These are phyloP conservation scores for Beta lomatogona DNA, from an alignment of 179 eudicot genomes.

Conservation along the genomic window DNA sequence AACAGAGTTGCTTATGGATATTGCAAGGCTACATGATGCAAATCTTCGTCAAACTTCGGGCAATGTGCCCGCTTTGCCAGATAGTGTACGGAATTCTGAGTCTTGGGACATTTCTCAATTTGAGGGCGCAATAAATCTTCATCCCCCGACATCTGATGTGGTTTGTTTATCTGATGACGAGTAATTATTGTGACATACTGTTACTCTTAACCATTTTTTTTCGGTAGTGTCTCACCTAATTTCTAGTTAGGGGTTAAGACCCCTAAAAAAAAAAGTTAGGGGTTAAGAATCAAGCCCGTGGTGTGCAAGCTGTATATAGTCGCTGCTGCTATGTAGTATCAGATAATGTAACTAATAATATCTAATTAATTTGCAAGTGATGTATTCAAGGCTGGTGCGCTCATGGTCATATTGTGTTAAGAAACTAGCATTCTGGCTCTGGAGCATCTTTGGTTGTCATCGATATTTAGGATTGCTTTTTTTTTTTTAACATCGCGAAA, in stretches of 20 bases:
- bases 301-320: conserved; percentile 21
- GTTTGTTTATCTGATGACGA: conserved; percentile 46
- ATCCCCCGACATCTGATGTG: conserved; percentile 27
- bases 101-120: conserved; percentile 26
- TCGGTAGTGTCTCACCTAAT: not conserved
- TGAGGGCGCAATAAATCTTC: conserved; percentile 14
- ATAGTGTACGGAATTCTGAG: conserved; percentile 24
- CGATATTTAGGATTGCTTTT: too few species aligned
- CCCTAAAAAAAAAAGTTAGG: too few species aligned
- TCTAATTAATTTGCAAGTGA: not conserved
- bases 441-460: too few species aligned
- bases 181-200: not conserved
- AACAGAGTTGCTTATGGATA: conserved; percentile 26
- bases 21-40: conserved; percentile 18
- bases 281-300: not conserved
- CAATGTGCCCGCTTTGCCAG: conserved; percentile 20
- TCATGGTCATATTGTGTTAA: too few species aligned
- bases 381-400: not conserved
- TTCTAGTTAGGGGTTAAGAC: too few species aligned
- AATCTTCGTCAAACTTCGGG: not conserved
- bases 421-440: too few species aligned
- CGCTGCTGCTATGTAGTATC: not conserved
- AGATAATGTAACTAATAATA: conserved; percentile 9
- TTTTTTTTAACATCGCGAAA: too few species aligned
- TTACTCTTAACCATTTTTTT: conserved; percentile 7